These are phyloP conservation scores for Leccinum subtestaceum DNA, from an alignment of 768 basidiomycete genomes.

Conservation along the genomic window DNA sequence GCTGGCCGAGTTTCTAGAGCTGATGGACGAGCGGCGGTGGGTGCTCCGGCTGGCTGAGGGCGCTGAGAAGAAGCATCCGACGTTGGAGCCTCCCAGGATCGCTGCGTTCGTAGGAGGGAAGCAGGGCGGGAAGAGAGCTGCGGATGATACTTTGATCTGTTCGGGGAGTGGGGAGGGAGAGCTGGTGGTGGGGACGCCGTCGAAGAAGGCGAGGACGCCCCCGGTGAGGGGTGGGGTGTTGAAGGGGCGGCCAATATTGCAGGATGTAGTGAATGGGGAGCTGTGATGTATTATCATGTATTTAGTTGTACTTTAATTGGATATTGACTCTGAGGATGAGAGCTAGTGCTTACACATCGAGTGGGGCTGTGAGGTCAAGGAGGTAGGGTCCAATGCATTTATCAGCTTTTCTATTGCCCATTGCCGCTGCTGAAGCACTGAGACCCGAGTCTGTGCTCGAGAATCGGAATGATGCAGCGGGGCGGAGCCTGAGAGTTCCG, in stretches of 20 bases:
- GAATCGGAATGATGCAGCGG: neutral
- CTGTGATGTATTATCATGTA: constrained; percentile 9
- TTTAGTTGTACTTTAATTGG: neutral
- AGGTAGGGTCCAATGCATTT: too few species aligned
- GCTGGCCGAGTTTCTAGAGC: constrained; percentile 68
- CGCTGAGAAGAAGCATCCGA: constrained; percentile 54
- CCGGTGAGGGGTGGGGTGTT: constrained; percentile 42
- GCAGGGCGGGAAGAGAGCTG: constrained; percentile 16
- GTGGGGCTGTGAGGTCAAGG: neutral
- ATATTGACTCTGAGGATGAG: neutral
- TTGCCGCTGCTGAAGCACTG: neutral
- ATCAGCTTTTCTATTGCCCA: too few species aligned
- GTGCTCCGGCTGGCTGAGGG: constrained; percentile 53
- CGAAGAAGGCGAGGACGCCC: constrained; percentile 38
- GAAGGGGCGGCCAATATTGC: constrained; percentile 56
- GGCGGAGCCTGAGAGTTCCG: neutral
- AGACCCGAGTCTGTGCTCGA: too few species aligned
- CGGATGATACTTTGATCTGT: neutral
- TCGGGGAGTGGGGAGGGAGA: constrained; percentile 1
- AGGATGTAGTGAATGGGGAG: constrained; percentile 54
- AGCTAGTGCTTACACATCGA: neutral
- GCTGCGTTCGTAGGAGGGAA: constrained; percentile 5
- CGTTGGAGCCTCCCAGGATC: constrained; percentile 19
- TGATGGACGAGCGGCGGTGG: constrained; percentile 77
- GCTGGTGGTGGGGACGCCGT: constrained; percentile 14